Base-by-base conservation (phyloP, 768 basidiomycete genomes). In the Myochromella boudieri region DNA sequence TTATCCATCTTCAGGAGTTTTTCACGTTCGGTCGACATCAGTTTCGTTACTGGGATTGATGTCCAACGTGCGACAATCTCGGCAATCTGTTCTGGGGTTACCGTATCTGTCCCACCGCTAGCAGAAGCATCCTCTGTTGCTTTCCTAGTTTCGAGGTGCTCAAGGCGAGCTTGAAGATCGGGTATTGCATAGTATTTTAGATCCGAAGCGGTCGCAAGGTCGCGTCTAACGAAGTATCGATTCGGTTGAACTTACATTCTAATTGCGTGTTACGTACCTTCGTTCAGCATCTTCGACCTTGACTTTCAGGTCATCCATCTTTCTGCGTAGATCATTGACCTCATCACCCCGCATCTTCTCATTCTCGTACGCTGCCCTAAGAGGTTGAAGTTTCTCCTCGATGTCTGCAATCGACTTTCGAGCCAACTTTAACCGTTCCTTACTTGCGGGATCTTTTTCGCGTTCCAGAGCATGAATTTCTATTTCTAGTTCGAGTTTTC, bases 41-140 rank as follows among this genome's bases (percentile, higher is more conserved):
- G 72, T 17, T 87, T 77, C 22, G 87, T 88, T 10, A 95, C 88
- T 2, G 95, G 95, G 46, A 98, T 91, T 33, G 83, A 84, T 3
- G 93, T 95, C 94, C 94, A 97, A 46, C 87, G 79, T 15, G 82
- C 87, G 20, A 98, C 92, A 52, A 98, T 94, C 62, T 95, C 91
- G 14, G 93, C 91, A 49, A 99, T 97, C 51, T 90, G 84, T 51
- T 95, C 92, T 14, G 91, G 76, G 3, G 87, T 88, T 37, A 97
- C 94, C 8, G 74, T 74, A 51, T 92, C 88, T 14, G 76, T 64
- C 12, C 80, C 80, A 36, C 69, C 68, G 11, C 76, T 71, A 42
- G 71, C 71, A 51, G 77, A 75, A 18, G 81, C 80, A 55, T 91
- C 85, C 51, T 85, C 84, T 27, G 74, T 78, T 6, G 73, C 75